A percentile compares a stretch with the other conserved stretches of the same genome.
Evolutionary conservation across 1,284 basidiomycete genomes (phyloP).

Genomic region (Melampsora larici-populina): DNA sequence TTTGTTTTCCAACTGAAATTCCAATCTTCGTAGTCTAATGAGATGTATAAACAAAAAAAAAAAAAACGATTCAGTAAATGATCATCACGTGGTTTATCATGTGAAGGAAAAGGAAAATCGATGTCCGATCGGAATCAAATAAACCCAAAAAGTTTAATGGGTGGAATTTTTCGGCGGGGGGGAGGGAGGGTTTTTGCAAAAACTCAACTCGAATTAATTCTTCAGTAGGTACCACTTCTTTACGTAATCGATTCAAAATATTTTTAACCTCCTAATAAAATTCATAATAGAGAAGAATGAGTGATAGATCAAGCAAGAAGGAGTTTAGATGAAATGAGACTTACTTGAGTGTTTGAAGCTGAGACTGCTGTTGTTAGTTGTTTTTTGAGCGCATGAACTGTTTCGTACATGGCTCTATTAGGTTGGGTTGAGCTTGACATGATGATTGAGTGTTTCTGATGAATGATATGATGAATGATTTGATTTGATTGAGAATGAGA

Average conservation of each 20-base stretch:
- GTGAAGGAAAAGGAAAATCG: too few species aligned
- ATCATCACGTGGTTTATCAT: not conserved
- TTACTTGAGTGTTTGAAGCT: conserved; percentile 10
- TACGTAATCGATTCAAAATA: conserved; percentile 17
- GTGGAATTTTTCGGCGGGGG: too few species aligned
- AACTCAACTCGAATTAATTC: conserved; percentile 39
- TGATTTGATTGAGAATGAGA: too few species aligned
- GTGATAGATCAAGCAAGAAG: too few species aligned
- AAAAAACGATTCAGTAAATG: too few species aligned
- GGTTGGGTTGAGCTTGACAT: conserved; percentile 14
- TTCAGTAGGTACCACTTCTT: conserved; percentile 30
- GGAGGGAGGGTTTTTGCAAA: too few species aligned
- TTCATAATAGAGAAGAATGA: not conserved
- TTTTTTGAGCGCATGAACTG: conserved; percentile 30
- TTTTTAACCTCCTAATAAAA: conserved; percentile 19
- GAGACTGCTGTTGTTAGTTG: not conserved
- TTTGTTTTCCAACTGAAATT: conserved; percentile 32
- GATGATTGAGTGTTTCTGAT: not conserved
- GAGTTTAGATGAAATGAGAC: too few species aligned
- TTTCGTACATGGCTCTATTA: conserved; percentile 22
- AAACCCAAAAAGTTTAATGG: too few species aligned
- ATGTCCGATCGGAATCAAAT: too few species aligned
- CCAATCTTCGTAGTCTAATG: conserved; percentile 39
- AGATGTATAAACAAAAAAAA: not conserved
- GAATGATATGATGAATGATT: too few species aligned